These are phyloP conservation scores for Taxillus chinensis DNA, from an alignment of 164 flowering plant genomes.

Conservation along the genomic window DNA sequence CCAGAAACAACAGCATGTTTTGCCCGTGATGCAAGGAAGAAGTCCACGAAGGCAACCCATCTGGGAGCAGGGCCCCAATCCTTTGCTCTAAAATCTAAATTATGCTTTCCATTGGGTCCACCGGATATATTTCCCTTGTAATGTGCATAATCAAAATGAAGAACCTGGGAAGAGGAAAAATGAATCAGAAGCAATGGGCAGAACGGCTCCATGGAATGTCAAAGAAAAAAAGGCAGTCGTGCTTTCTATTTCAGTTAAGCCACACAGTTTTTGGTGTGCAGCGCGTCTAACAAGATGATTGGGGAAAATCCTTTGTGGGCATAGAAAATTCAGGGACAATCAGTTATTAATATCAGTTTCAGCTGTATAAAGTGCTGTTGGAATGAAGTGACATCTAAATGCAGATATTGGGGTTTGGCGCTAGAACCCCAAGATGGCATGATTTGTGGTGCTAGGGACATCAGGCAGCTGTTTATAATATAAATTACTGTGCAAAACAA, in stretches of 20 bases:
- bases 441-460: not conserved
- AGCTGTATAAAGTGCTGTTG: too few relatives aligned
- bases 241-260: too few relatives aligned
- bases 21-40: conserved; percentile 90
- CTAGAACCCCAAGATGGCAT: not conserved
- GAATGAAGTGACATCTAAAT: not conserved
- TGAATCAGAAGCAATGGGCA: conserved; percentile 2
- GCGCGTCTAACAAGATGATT: too few relatives aligned
- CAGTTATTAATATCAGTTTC: too few relatives aligned
- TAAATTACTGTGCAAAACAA: not conserved
- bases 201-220: too few relatives aligned
- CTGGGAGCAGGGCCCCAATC: conserved; percentile 99
- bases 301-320: too few relatives aligned
- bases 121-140: conserved; percentile 57
- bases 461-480: not conserved
- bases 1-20: conserved; percentile 80
- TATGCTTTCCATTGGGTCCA: conserved; percentile 12
- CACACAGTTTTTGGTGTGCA: too few relatives aligned
- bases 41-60: conserved; percentile 99
- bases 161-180: conserved; percentile 37
- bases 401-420: not conserved
- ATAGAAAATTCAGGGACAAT: not conserved
- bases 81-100: conserved; percentile 50
- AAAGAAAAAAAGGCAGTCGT: not conserved
- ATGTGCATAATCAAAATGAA: conserved; percentile 66